Base-by-base conservation (phyloP, 495 filamentous ascomycete species). In the Tetracladium marchalianum region DNA sequence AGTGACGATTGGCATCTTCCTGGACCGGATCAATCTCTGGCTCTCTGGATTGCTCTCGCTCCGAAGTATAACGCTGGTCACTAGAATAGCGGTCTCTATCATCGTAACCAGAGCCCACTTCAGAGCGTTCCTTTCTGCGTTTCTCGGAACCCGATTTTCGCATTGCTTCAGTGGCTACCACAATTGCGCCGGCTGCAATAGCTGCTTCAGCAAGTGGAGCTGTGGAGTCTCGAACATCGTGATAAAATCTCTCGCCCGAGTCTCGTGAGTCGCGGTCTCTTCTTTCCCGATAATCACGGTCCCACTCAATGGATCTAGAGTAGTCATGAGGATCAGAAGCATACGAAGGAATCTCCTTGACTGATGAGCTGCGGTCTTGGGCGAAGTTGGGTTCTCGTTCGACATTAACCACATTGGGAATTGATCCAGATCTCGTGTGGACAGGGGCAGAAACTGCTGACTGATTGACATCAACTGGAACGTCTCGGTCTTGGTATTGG, bases 1-100 rank as follows among this genome's bases (percentile, higher is more conserved):
- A 77, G 18, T 62, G 62, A 31, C 66, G 57, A 53, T 76, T 59
- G 37, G 74, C 74, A 41, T 71, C 69, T 47, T 67, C 68, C 52
- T 67, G 68, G 12, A 76, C 60, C 11, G 49, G 51, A 47, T 76
- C 55, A 24, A 42, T 32, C 37, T 69, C 39, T 52, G 59, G 35
- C 47, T 39, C n/a, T 31, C 53, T 24, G 47, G 47, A 34, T 39
- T 22, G 18, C 18, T 22, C 1, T 49, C 44, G 22, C 47, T 43
- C 5, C 5, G 35, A n/a, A 4, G 35, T 2, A 9, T n/a, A 37
- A n/a, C 10, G 35, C 5, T 27, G 22, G 22, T 27, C 22, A 27
- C 22, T 7, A 27, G 22, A 27, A 27, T 36, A n/a, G 38, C 33
- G 31, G 17, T 45, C 42, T 12, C 33, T 11, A 31, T 50, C 35